Conservation (phyloP, 306 rosid species). For the Oemleria cerasiformis region DNA sequence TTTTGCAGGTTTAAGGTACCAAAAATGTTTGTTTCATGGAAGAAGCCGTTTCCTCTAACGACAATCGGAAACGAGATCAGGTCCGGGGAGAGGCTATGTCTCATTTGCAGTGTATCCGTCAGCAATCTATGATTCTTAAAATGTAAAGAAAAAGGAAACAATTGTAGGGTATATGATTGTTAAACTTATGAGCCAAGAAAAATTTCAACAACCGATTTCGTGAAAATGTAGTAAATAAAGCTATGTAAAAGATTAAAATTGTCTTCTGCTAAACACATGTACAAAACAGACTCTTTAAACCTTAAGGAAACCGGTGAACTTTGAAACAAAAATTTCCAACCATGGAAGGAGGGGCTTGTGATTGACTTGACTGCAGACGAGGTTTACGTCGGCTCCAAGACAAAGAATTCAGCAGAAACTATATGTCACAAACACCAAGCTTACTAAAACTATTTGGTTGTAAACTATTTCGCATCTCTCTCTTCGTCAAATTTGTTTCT, state of each 20-base stretch:
- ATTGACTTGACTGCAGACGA: slow-evolving; percentile 23
- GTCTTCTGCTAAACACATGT: slow-evolving; percentile 15
- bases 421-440: slow-evolving; percentile 20
- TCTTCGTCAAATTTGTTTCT: slow-evolving; percentile 13
- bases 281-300: slow-evolving; percentile 9
- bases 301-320: background rate
- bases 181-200: background rate
- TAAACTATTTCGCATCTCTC: background rate
- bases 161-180: background rate
- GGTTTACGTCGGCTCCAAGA: slow-evolving; percentile 26
- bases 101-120: slow-evolving; percentile 37
- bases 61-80: slow-evolving; percentile 67
- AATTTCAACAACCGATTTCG: background rate
- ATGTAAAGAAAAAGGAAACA: too few species aligned
- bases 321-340: background rate
- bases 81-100: slow-evolving; percentile 45
- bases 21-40: slow-evolving; percentile 52
- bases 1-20: slow-evolving; percentile 83
- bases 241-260: slow-evolving; percentile 2
- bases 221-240: slow-evolving; percentile 4
- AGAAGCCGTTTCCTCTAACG: slow-evolving; percentile 69
- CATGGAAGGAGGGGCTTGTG: slow-evolving; percentile 7
- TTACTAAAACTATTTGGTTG: slow-evolving; percentile 12
- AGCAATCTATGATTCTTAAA: slow-evolving; percentile 53
- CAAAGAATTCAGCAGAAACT: slow-evolving; percentile 2